phyloP scores from a whole-genome alignment of 768 basidiomycete species.

The Russula virescens region DNA sequence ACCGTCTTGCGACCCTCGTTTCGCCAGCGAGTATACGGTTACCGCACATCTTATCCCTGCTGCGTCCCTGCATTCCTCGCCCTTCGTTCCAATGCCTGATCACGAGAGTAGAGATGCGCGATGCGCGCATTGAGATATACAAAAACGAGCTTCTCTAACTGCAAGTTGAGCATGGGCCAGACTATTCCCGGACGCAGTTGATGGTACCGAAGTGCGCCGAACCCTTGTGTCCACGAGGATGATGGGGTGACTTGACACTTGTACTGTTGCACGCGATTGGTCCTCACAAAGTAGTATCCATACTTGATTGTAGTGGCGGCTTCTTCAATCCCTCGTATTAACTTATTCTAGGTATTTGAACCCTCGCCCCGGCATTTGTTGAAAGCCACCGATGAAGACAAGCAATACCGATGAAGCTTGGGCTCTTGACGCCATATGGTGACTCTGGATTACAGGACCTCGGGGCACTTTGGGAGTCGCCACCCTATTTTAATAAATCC shows the following conservation, averaged over 20 bases:
- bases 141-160: conserved; percentile 5
- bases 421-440: conserved; percentile 80
- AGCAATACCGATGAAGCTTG: conserved; percentile 55
- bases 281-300: conserved; percentile 71
- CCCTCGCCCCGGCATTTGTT: conserved; percentile 54
- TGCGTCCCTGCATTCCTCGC: conserved; percentile 44
- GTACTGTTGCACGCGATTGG: conserved; percentile 84
- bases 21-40: conserved; percentile 33
- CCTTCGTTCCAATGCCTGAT: conserved; percentile 36
- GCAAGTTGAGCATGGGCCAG: conserved; percentile 22
- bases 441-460: conserved; percentile 59
- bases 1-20: conserved; percentile 25
- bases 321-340: background rate
- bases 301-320: background rate
- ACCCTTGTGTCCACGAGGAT: conserved; percentile 54
- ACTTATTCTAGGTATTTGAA: conserved; percentile 66
- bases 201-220: conserved; percentile 57
- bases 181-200: conserved; percentile 17
- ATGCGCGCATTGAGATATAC: background rate
- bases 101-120: conserved; percentile 36
- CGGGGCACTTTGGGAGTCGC: conserved; percentile 53
- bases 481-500: conserved; percentile 10
- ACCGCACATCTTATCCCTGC: conserved; percentile 54
- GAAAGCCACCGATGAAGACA: conserved; percentile 32
- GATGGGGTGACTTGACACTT: conserved; percentile 51